Conservation (phyloP, 2,329 filamentous ascomycete species). For the Periconia digitata region DNA sequence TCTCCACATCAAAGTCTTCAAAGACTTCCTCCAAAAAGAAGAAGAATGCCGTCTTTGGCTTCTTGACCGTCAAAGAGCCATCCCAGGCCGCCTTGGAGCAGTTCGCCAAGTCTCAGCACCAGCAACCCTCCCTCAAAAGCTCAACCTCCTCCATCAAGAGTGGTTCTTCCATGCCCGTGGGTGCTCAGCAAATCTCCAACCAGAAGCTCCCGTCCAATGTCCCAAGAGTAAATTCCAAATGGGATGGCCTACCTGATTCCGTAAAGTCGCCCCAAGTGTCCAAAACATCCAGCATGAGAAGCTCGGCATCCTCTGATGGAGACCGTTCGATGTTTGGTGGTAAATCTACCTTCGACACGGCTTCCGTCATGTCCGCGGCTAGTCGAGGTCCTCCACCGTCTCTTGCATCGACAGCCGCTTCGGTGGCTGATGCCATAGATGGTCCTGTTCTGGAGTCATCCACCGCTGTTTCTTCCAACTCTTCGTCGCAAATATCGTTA, state of each 20-base stretch:
- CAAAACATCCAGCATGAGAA: conserved; percentile 16
- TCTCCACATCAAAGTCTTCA: conserved; percentile 28
- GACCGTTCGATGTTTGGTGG: conserved; percentile 9
- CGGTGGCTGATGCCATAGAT: conserved; percentile 11
- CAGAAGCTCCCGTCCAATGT: conserved; percentile 52
- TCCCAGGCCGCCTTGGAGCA: conserved; percentile 51
- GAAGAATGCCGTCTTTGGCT: conserved; percentile 44
- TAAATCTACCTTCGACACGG: conserved; percentile 18
- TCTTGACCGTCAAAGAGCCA: conserved; percentile 53
- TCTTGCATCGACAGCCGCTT: conserved; percentile 24
- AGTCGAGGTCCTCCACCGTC: conserved; percentile 35
- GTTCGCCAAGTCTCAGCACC: conserved; percentile 48
- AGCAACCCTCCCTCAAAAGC: conserved; percentile 35
- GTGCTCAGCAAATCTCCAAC: conserved; percentile 34
- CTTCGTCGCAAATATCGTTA: conserved; percentile 24
- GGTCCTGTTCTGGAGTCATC: conserved; percentile 11
- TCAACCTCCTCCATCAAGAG: no score
- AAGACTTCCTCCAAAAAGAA: conserved; percentile 33
- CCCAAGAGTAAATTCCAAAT: conserved; percentile 57
- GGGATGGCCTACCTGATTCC: conserved; percentile 53
- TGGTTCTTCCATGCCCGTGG: conserved; percentile 29
- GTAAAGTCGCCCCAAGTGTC: conserved; percentile 31
- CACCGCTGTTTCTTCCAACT: conserved; percentile 11
- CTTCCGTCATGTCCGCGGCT: conserved; percentile 27
- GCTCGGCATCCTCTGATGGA: conserved; percentile 18